Base-by-base conservation (phyloP, 139 green algal genomes). In the Chlorokybus atmophyticus region DNA sequence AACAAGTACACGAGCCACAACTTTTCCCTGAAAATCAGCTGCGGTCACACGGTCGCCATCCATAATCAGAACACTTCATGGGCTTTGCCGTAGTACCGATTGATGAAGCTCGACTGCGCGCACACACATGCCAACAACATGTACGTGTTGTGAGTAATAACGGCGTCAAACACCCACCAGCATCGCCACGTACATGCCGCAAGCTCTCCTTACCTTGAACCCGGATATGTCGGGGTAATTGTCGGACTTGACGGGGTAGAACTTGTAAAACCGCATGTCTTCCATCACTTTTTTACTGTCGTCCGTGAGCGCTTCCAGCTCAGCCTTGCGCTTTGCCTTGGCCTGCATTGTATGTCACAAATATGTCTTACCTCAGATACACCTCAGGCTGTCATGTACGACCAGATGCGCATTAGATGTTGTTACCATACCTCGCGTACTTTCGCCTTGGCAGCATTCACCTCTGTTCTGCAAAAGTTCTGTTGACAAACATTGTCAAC, bases 11-110 rank as follows among this genome's bases (percentile, higher is more conserved):
- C n/a, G n/a, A n/a, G n/a, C n/a, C n/a, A n/a, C n/a, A n/a, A n/a
- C n/a, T n/a, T n/a, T n/a, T n/a, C n/a, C n/a, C n/a, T n/a, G n/a
- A n/a, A n/a, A n/a, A n/a, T n/a, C n/a, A n/a, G n/a, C n/a, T n/a
- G n/a, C n/a, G n/a, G n/a, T n/a, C n/a, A n/a, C n/a, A n/a, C n/a
- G n/a, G n/a, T n/a, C n/a, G n/a, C n/a, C n/a, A n/a, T n/a, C n/a
- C n/a, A n/a, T n/a, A n/a, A n/a, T 44, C 35, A 44, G 10, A 44
- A 44, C 10, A 44, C 35, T 14, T 44, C 35, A 14, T 44, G 35
- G 35, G 44, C 44, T 17, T 52, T 52, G 44, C 44, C 44, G 10
- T 29, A 52, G n/a, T 52, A 52, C 7, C 44, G 44, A 23, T 52
- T 52, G 44, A 52, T 52, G 44, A 26, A 52, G 10, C 6, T 21